A percentile compares a stretch with the other conserved stretches of the same genome.
Conservation (phyloP, 2,329 filamentous ascomycete genomes). For the Eutypa lata region DNA sequence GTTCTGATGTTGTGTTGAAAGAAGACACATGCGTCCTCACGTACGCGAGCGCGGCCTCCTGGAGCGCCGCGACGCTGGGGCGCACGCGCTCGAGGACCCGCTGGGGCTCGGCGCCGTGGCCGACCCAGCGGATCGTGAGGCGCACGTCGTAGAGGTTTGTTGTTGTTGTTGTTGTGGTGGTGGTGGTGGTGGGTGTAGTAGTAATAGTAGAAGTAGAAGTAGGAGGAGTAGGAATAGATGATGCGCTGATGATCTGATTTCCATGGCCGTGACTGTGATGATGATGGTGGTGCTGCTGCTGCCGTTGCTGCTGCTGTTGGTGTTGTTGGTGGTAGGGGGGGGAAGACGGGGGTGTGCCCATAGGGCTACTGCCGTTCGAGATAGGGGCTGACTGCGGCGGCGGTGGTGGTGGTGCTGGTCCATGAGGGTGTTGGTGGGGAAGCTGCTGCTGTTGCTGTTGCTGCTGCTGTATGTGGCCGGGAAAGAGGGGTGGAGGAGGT, state of each 20-base stretch:
- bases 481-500: not conserved
- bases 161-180: not conserved
- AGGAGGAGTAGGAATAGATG: too few species aligned
- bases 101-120: conserved; percentile 22
- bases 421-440: not conserved
- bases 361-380: too few species aligned
- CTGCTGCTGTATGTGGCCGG: not conserved
- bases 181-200: too few species aligned
- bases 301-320: not conserved
- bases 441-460: not conserved
- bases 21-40: conserved; percentile 11
- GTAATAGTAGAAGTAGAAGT: too few species aligned
- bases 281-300: not conserved
- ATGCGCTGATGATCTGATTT: too few species aligned
- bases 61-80: conserved; percentile 22
- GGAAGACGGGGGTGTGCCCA: not conserved
- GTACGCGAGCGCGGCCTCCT: conserved; percentile 20
- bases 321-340: not conserved
- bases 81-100: conserved; percentile 20
- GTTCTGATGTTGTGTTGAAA: not conserved
- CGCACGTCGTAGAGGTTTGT: conserved; percentile 20
- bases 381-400: not conserved
- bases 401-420: not conserved
- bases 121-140: conserved; percentile 24
- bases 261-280: not conserved